Percentiles rank a stretch among this genome's conserved stretches.
phyloP scores from a whole-genome alignment of 2,329 filamentous ascomycete species.

The Leptographium flavum region DNA sequence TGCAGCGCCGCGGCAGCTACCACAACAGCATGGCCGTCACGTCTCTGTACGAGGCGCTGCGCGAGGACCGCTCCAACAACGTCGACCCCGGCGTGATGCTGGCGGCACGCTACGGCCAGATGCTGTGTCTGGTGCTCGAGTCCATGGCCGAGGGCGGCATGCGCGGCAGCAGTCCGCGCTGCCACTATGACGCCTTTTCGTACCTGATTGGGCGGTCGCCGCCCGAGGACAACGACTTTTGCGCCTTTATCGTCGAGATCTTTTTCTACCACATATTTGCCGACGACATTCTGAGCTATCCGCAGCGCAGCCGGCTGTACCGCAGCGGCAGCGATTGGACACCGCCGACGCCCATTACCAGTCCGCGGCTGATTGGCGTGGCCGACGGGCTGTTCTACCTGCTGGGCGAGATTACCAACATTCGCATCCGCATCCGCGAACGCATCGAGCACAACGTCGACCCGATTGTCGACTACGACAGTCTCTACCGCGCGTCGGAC shows the following conservation, averaged over 20 bases:
- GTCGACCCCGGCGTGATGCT: slow-evolving; percentile 31
- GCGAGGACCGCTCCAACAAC: slow-evolving; percentile 17
- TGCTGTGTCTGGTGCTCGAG: slow-evolving; percentile 46
- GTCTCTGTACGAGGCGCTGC: slow-evolving; percentile 32
- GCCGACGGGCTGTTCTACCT: slow-evolving; percentile 69
- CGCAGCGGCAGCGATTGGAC: slow-evolving; percentile 30
- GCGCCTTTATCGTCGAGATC: slow-evolving; percentile 54
- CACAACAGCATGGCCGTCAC: slow-evolving; percentile 40
- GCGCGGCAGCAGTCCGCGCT: slow-evolving; percentile 53
- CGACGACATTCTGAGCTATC: slow-evolving; percentile 44
- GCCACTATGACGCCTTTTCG: slow-evolving; percentile 65
- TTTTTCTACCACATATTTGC: slow-evolving; percentile 69
- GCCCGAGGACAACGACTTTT: slow-evolving; percentile 50
- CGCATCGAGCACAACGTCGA: slow-evolving; percentile 49
- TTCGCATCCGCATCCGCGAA: slow-evolving; percentile 59
- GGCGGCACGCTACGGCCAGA: slow-evolving; percentile 45
- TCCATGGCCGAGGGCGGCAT: slow-evolving; percentile 41
- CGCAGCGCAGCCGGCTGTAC: slow-evolving; percentile 18
- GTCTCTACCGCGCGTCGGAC: slow-evolving; percentile 56
- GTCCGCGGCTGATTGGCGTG: slow-evolving; percentile 57
- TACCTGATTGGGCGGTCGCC: slow-evolving; percentile 50
- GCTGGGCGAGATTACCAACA: slow-evolving; percentile 63
- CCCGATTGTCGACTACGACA: slow-evolving; percentile 58
- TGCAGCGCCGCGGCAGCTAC: slow-evolving; percentile 37
- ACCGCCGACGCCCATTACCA: slow-evolving; percentile 25